Conservation (phyloP, 1,139 yeast species). For the Saccharomyces hybrid region DNA sequence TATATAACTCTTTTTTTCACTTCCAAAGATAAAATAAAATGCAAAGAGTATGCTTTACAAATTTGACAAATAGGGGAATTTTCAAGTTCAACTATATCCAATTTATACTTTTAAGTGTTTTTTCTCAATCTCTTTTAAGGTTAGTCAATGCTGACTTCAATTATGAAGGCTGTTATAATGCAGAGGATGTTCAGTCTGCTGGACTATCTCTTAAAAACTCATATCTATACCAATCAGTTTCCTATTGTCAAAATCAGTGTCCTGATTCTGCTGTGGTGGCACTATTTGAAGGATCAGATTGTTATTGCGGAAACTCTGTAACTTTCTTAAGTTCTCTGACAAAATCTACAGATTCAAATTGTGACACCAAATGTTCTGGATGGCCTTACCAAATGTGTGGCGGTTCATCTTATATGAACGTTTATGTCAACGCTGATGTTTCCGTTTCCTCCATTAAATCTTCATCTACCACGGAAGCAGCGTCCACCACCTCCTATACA, state of each 20-base stretch:
- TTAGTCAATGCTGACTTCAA: constrained; percentile 2
- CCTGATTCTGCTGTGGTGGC: constrained; percentile 45
- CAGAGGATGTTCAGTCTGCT: constrained; percentile 7
- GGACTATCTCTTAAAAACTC: constrained; percentile 30
- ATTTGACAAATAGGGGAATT: not conserved
- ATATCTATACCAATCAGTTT: constrained; percentile 43
- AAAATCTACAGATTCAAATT: constrained; percentile 32
- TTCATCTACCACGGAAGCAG: constrained; percentile 27
- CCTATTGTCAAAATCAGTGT: constrained; percentile 43
- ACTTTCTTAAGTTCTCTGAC: constrained; percentile 34
- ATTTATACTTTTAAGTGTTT: not conserved
- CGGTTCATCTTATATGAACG: constrained; percentile 43
- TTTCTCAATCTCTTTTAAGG: not conserved
- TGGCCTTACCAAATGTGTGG: constrained; percentile 56
- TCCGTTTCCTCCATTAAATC: constrained; percentile 7
- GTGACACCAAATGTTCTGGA: constrained; percentile 49
- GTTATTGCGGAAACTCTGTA: constrained; percentile 51
- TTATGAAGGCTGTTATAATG: constrained; percentile 20
- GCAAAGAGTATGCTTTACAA: not conserved
- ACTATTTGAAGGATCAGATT: constrained; percentile 42
- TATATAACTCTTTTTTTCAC: not conserved
- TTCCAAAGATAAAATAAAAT: not conserved
- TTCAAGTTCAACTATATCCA: not conserved
- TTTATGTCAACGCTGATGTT: constrained; percentile 39
- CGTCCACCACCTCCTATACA: constrained; percentile 33